These are phyloP conservation scores for Populus trichocarpa DNA, from an alignment of 441 rosid genomes.

Conservation along the genomic window DNA sequence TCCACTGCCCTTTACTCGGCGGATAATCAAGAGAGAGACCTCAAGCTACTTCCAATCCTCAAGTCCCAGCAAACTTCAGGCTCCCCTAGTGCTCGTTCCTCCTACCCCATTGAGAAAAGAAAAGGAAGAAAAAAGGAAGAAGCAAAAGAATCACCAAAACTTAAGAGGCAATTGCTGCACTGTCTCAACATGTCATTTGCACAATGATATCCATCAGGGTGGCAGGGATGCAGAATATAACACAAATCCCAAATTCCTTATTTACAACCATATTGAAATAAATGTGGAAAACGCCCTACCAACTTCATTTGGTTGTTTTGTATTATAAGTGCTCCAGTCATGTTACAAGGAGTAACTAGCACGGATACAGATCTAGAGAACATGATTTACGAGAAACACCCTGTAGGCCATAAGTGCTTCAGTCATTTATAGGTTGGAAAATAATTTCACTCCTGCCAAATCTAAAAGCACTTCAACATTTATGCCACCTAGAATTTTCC, in stretches of 20 bases:
- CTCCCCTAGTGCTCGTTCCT: background rate
- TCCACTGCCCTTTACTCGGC: background rate
- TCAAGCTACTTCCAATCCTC: background rate
- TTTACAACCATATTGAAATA: background rate
- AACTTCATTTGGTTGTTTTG: background rate
- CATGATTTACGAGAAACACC: background rate
- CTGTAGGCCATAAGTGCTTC: background rate
- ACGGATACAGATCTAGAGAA: background rate
- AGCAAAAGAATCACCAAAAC: background rate
- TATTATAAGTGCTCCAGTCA: background rate
- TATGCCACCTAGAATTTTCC: background rate
- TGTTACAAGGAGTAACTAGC: background rate
- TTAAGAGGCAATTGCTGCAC: background rate
- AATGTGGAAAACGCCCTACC: background rate
- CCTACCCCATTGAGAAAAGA: background rate
- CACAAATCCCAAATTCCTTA: background rate
- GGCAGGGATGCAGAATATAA: background rate
- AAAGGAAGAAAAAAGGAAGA: background rate
- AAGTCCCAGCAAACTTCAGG: background rate
- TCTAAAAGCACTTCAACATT: background rate
- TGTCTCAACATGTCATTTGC: background rate
- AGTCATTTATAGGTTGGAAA: background rate
- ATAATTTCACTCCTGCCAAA: background rate
- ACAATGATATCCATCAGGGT: background rate
- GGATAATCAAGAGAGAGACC: background rate